A percentile compares a stretch with the other conserved stretches of the same genome.
These are phyloP conservation scores for Phialophora verrucosa DNA, from an alignment of 2,329 filamentous ascomycete species.

Conservation along the genomic window DNA sequence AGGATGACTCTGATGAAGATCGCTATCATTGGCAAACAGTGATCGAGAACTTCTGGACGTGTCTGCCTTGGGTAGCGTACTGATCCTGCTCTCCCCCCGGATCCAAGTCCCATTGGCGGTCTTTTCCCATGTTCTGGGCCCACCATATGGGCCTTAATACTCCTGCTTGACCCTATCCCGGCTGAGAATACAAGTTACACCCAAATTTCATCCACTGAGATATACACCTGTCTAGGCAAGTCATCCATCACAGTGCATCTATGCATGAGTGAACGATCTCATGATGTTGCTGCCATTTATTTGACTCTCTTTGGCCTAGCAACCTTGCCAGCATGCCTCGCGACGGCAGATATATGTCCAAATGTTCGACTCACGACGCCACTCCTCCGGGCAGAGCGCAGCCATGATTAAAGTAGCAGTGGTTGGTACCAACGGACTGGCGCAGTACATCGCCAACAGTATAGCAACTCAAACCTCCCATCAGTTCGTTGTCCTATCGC, in stretches of 20 bases:
- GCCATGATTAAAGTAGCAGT: constrained; percentile 66
- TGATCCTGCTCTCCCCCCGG: constrained; percentile 7
- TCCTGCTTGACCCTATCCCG: constrained; percentile 22
- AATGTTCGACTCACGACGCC: constrained; percentile 18
- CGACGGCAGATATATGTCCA: constrained; percentile 24
- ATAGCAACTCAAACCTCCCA: constrained; percentile 68
- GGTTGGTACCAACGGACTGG: constrained; percentile 66
- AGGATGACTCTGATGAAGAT: constrained; percentile 18
- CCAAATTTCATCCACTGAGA: constrained; percentile 19
- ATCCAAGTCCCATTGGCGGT: constrained; percentile 26
- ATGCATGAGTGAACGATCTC: constrained; percentile 22
- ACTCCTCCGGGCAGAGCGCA: constrained; percentile 20
- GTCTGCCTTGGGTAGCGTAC: constrained; percentile 25
- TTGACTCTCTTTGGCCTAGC: constrained; percentile 25
- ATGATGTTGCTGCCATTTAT: constrained; percentile 17
- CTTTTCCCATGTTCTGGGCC: constrained; percentile 18
- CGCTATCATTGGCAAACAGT: constrained; percentile 21
- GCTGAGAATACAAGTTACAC: constrained; percentile 14
- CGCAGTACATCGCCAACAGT: constrained; percentile 62
- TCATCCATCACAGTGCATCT: constrained; percentile 19
- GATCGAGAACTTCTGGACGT: constrained; percentile 19
- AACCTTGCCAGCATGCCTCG: constrained; percentile 22
- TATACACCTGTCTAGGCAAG: constrained; percentile 25
- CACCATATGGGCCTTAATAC: constrained; percentile 27
- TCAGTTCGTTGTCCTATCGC: constrained; percentile 72